Evolutionary conservation across 2,329 filamentous ascomycete genomes (phyloP).

Genomic region (Alternaria postmessia): DNA sequence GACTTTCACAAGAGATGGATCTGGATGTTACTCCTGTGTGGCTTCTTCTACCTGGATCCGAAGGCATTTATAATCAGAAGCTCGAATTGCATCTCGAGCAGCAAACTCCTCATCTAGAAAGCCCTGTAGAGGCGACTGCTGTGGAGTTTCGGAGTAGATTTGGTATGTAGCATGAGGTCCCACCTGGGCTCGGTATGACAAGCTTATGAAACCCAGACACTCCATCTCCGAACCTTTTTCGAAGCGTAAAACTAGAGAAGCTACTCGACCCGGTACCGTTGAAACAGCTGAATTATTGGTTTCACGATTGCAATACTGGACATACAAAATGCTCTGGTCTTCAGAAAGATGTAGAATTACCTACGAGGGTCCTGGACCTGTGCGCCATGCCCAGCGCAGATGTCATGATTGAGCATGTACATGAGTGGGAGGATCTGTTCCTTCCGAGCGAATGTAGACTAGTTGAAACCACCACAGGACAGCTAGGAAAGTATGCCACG

Average conservation of each 20-base stretch:
- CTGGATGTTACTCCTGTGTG: neutral
- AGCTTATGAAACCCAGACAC: neutral
- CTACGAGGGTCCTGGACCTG: constrained; percentile 8
- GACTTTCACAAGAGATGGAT: neutral
- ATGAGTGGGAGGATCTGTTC: constrained; percentile 3
- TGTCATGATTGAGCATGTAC: neutral
- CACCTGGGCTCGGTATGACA: neutral
- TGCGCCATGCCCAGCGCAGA: neutral
- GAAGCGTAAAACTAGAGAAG: neutral
- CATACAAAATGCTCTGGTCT: neutral
- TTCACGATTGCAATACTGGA: neutral
- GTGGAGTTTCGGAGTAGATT: constrained; percentile 2
- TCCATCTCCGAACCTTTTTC: neutral
- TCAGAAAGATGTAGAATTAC: neutral
- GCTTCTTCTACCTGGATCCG: neutral
- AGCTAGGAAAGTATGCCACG: constrained; percentile 3
- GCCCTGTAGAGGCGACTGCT: neutral
- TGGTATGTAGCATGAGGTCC: neutral
- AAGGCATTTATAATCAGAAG: neutral
- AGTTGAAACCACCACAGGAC: neutral
- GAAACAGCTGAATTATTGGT: neutral
- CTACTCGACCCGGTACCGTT: neutral
- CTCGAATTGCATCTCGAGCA: neutral
- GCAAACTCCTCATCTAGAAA: rapidly evolving
- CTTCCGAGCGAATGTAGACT: constrained; percentile 1